Percentiles rank a stretch among this genome's conserved stretches.
Evolutionary conservation across 2,329 filamentous ascomycete species (phyloP).

Genomic region (Lojkania enalia): DNA sequence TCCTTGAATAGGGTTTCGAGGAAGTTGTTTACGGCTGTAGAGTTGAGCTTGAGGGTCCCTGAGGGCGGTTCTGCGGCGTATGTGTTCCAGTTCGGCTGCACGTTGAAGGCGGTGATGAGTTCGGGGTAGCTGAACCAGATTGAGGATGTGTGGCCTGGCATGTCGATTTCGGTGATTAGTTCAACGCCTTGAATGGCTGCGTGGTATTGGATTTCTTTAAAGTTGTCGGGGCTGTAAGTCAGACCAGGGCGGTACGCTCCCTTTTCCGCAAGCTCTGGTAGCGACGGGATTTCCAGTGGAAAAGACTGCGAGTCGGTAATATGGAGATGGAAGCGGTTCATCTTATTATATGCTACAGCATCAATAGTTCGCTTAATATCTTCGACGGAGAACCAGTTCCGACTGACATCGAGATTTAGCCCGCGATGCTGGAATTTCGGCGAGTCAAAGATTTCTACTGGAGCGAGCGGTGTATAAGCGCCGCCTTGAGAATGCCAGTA

Average conservation of each 20-base stretch:
- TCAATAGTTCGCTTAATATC: conserved; percentile 78
- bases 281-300: conserved; percentile 76
- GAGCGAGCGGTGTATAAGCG: conserved; percentile 70
- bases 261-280: conserved; percentile 71
- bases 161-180: conserved; percentile 76
- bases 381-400: conserved; percentile 69
- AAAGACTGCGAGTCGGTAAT: conserved; percentile 83
- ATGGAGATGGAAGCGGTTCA: conserved; percentile 82
- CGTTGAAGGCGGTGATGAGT: conserved; percentile 66
- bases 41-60: conserved; percentile 75
- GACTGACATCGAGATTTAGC: conserved; percentile 75
- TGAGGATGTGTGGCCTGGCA: conserved; percentile 73
- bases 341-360: conserved; percentile 75
- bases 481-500: conserved; percentile 66
- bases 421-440: conserved; percentile 79
- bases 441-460: conserved; percentile 70
- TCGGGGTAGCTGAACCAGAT: conserved; percentile 70
- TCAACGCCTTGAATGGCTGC: conserved; percentile 70
- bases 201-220: conserved; percentile 70
- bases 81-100: conserved; percentile 56
- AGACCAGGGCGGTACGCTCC: conserved; percentile 72
- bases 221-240: conserved; percentile 67
- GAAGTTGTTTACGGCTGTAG: conserved; percentile 69
- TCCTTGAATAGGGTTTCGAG: conserved; percentile 74
- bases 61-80: conserved; percentile 60